Conservation (phyloP, 2,329 filamentous ascomycete genomes). For the Emericellopsis cladophorae region DNA sequence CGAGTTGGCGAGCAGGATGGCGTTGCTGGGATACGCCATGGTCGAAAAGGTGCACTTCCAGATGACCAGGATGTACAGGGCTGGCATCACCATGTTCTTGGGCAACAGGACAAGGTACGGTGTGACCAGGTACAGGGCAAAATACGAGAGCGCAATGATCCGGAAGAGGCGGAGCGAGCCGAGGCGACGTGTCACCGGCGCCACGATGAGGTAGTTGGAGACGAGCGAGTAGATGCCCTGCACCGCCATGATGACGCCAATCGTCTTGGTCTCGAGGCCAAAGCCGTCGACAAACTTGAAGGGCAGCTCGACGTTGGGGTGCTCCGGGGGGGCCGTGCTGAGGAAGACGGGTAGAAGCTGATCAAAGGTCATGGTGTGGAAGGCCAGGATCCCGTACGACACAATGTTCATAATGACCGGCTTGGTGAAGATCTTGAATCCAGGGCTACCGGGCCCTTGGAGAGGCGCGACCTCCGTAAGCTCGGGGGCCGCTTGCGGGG, state of each 20-base stretch:
- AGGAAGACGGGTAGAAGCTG: constrained; percentile 88
- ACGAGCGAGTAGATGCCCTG: constrained; percentile 86
- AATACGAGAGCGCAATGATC: constrained; percentile 70
- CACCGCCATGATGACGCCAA: constrained; percentile 77
- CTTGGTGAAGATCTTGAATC: constrained; percentile 57
- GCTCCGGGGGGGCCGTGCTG: constrained; percentile 47
- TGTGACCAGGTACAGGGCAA: constrained; percentile 72
- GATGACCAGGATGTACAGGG: constrained; percentile 65
- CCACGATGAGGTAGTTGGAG: constrained; percentile 74
- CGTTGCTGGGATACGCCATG: constrained; percentile 81
- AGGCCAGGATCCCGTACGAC: constrained; percentile 84
- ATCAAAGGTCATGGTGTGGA: constrained; percentile 95
- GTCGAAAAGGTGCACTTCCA: constrained; percentile 92
- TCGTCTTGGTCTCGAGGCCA: constrained; percentile 66
- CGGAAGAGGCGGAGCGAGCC: constrained; percentile 76
- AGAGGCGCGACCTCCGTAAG: constrained; percentile 9
- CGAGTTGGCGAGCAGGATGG: constrained; percentile 80
- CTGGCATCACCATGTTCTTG: constrained; percentile 53
- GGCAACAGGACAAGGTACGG: constrained; percentile 86
- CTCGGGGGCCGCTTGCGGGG: constrained; percentile 14
- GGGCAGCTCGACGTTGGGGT: constrained; percentile 48
- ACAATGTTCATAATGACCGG: constrained; percentile 80
- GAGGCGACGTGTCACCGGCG: constrained; percentile 59
- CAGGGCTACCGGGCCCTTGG: not conserved
- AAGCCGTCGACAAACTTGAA: constrained; percentile 88